phyloP scores from a whole-genome alignment of 2,329 filamentous ascomycete species.

The Verticillium klebahnii region DNA sequence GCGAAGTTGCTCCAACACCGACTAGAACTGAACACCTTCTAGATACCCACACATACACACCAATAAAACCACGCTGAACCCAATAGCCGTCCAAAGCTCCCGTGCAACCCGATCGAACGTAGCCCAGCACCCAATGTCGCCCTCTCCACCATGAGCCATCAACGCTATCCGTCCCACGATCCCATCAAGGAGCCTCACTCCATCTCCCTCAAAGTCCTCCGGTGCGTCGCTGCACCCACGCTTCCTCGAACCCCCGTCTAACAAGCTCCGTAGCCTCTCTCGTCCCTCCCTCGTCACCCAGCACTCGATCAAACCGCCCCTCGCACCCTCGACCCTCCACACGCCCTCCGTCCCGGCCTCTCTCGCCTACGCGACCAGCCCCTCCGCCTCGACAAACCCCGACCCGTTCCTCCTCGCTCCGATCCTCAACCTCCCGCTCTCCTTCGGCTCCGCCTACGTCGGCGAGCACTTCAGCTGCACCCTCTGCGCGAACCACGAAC shows the following conservation, averaged over 20 bases:
- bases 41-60: neutral
- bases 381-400: conserved; percentile 39
- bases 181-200: conserved; percentile 70
- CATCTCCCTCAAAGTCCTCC: conserved; percentile 71
- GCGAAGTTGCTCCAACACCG: neutral
- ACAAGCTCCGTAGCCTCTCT: conserved; percentile 58
- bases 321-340: conserved; percentile 36
- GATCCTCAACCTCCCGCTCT: conserved; percentile 77
- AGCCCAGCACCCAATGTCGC: neutral
- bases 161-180: conserved; percentile 52
- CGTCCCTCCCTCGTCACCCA: conserved; percentile 73
- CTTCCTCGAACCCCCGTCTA: conserved; percentile 2
- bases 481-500: conserved; percentile 90
- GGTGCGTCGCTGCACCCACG: conserved; percentile 37
- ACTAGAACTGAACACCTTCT: neutral
- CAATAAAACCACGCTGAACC: neutral
- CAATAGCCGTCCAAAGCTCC: neutral
- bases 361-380: conserved; percentile 59
- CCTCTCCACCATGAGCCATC: conserved; percentile 46
- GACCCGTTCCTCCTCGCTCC: conserved; percentile 54
- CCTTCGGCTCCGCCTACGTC: conserved; percentile 92
- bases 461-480: conserved; percentile 95
- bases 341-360: conserved; percentile 57
- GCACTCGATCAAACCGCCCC: conserved; percentile 52
- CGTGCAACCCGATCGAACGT: neutral